Evolutionary conservation across 2,329 filamentous ascomycete genomes (phyloP), one percentile per base, ranked within the genome.

Genomic region (Pseudogymnoascus sp.): DNA sequence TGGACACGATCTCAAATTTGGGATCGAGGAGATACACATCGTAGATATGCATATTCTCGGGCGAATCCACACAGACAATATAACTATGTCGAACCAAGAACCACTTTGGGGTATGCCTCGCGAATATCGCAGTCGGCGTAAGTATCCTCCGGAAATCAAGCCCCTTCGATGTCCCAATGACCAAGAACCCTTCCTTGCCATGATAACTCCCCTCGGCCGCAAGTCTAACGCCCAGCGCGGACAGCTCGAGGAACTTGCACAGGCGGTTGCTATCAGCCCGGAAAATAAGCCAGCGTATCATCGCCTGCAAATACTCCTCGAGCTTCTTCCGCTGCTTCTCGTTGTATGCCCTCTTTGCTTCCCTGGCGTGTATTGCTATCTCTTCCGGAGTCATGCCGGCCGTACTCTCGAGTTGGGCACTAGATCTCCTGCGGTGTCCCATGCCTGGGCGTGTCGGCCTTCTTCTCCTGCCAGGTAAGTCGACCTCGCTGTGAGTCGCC

Each of bases 11-110:
- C 62, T 84, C 82, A 76, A 99, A 99, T 70, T 90, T 88, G 1
- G 89, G 83, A 73, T 99, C 95, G 26, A 97, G 90, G n/a, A 99
- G 82, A 75, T 97, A 97, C 21, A 99, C 95, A 76, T 99, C 96
- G 74, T 96, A 97, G 35, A 97, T 96, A 71, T 96, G 93, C 89
- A 97, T 96, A 70, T 96, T 96, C 74, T 97, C 93, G 0, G 95
- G 95, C 0, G 95, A 97, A 73, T 97, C 93, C n/a, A 97, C 93
- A 69, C 93, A 97, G 50, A 96, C 93, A 65, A 99, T 88, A 72
- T 99, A 99, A 78, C 92, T 97, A 76, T 97, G 93, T 61, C 95
- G 83, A n/a, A 99, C 92, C 19, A 97, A 80, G 74, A 99, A 99
- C 95, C 95, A 99, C 75, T 97, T 97, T 17, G 92, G 91, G 65